Evolutionary conservation across 495 filamentous ascomycete species (phyloP).

Genomic region (Chaetomium cochliodes): DNA sequence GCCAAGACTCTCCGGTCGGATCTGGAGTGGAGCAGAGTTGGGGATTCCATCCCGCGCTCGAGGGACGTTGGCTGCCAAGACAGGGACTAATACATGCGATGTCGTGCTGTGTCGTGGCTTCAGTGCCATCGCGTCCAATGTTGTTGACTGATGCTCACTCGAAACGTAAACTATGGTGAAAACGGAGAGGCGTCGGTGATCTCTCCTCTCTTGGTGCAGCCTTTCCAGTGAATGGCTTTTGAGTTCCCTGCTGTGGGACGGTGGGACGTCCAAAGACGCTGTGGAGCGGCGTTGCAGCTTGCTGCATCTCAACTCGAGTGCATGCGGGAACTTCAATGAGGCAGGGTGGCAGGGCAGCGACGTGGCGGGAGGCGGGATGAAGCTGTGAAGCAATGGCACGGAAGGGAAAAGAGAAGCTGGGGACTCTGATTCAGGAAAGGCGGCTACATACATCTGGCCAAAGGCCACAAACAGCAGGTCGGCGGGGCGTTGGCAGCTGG

Average conservation of each 20-base stretch:
- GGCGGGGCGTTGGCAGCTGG: not conserved
- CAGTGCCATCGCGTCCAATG: not conserved
- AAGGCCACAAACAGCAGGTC: not conserved
- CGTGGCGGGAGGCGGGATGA: not conserved
- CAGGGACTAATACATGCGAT: not conserved
- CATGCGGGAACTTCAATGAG: not conserved
- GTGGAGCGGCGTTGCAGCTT: not conserved
- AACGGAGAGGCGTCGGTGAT: not conserved
- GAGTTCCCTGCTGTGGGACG: not conserved
- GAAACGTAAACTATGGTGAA: not conserved
- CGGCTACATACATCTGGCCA: no score
- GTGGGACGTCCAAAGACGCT: no score
- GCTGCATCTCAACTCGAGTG: not conserved
- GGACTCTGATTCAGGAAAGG: no score
- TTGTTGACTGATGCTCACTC: not conserved
- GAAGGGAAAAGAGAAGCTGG: not conserved
- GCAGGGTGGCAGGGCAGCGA: not conserved
- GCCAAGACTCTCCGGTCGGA: slow-evolving; percentile 20
- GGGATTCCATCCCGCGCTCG: not conserved
- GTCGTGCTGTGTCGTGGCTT: not conserved
- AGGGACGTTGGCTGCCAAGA: slow-evolving; percentile 9
- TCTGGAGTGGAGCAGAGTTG: slow-evolving; percentile 10
- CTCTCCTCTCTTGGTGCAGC: not conserved
- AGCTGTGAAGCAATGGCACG: not conserved
- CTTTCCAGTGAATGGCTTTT: not conserved